Percentiles rank a stretch among this genome's conserved stretches.
These are phyloP conservation scores for Linnemannia zychae DNA, from an alignment of 192 early-diverging fungal species.

Conservation along the genomic window DNA sequence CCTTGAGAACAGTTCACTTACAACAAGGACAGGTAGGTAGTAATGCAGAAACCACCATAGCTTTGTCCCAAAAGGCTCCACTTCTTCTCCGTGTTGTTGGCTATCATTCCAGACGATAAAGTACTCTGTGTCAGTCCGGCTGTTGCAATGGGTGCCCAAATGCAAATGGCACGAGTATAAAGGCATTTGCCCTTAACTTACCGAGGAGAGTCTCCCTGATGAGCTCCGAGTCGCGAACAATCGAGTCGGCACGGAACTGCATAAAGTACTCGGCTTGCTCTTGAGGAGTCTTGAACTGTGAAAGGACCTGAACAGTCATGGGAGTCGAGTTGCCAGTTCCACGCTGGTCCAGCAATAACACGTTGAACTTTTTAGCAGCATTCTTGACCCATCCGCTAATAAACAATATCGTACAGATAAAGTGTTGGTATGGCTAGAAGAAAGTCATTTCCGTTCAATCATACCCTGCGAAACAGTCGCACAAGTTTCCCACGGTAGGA, in stretches of 20 bases:
- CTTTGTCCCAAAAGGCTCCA: conserved; percentile 74
- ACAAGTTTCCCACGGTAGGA: background rate
- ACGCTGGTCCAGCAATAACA: conserved; percentile 77
- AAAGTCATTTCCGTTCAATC: too few species aligned
- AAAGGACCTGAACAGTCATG: conserved; percentile 65
- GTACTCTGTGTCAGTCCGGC: background rate
- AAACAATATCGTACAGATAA: background rate
- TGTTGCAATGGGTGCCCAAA: background rate
- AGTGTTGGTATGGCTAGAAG: background rate
- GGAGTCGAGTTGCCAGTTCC: conserved; percentile 76
- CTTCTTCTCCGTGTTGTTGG: conserved; percentile 39
- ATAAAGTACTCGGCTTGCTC: conserved; percentile 73
- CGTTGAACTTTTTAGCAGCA: conserved; percentile 72
- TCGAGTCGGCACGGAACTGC: conserved; percentile 77
- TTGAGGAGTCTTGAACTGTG: conserved; percentile 60
- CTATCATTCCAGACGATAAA: conserved; percentile 5
- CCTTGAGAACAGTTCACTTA: conserved; percentile 37
- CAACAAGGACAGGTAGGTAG: conserved; percentile 76
- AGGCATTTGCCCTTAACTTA: background rate
- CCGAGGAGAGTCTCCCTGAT: conserved; percentile 71
- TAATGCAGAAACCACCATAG: conserved; percentile 80
- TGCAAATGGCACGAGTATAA: background rate
- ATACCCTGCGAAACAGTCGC: background rate
- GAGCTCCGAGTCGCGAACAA: conserved; percentile 75
- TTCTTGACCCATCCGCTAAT: conserved; percentile 52